Evolutionary conservation across 306 rosid species (phyloP), one percentile per base, ranked within the genome.

Genomic region (Cucurbita moschata): DNA sequence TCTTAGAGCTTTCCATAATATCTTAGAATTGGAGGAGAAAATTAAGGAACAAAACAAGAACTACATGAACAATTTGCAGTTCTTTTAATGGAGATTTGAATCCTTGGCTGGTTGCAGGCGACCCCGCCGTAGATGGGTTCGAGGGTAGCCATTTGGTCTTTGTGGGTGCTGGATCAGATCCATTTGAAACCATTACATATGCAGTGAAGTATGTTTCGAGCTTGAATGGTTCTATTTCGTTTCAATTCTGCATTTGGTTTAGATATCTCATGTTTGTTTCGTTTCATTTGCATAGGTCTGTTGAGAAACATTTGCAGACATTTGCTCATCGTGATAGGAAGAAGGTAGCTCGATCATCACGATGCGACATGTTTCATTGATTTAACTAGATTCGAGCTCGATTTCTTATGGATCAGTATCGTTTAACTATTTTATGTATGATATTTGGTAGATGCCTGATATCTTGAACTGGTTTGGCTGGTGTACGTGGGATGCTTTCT

Each of bases 401-500:
- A 37, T 50, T 1, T 64, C 60, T 43, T 21, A 6, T 8, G 3
- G 14, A 53, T 71, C 10, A 1, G 23, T 49, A 7, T 77, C 7
- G 2, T 11, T 39, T 63, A 4, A 5, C 23, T 47, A 53, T 49
- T 37, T 8, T 9, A 11, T 53, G 30, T 4, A 39, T 62, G 76
- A 72, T 61, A 71, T 5, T 11, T 82, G 74, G 68, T 82, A 93
- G 98, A 87, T 93, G 97, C 98, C 98, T 51, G 94, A 88, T 83
- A 78, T 90, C 76, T 75, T 93, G 86, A 85, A 90, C 84, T 93
- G 97, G 98, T 90, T 93, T 80, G 98, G 98, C 3, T 93, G 97
- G 97, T 90, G 97, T 61, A 90, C 97, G n/a, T 93, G 98, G 98
- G 97, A 93, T 76, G 98, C 98, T 74, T 93, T 90, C 83, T 93